Conservation (phyloP, 2,329 filamentous ascomycete species). For the Triangularia setosa region DNA sequence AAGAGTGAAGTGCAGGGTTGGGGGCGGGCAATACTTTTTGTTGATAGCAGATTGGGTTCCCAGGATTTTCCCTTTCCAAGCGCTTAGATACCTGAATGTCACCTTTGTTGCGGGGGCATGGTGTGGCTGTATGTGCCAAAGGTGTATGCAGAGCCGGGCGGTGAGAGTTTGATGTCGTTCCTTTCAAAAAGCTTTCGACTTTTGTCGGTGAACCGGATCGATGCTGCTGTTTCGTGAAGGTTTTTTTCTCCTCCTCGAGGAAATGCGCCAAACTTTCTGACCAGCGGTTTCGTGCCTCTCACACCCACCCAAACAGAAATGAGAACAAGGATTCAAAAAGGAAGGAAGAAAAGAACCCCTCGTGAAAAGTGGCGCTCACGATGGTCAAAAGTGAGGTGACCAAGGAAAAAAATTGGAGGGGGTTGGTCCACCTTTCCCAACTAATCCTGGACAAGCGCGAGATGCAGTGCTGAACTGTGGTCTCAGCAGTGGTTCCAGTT, state of each 20-base stretch:
- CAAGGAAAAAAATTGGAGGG: neutral
- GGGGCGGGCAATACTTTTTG: neutral
- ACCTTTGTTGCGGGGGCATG: neutral
- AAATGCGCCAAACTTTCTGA: neutral
- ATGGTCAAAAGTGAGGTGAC: neutral
- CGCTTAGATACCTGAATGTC: neutral
- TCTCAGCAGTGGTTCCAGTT: neutral
- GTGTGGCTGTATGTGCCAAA: neutral
- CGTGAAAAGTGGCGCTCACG: neutral
- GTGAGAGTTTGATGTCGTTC: neutral
- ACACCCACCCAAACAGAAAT: neutral
- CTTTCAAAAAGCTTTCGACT: neutral
- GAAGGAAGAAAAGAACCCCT: neutral
- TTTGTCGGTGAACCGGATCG: neutral
- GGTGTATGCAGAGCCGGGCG: neutral
- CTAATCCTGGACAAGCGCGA: neutral
- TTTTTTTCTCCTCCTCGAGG: neutral
- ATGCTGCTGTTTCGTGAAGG: neutral
- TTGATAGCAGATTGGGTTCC: neutral
- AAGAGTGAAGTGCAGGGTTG: neutral
- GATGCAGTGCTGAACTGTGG: neutral
- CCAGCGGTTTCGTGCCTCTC: neutral
- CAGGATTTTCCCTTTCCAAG: neutral
- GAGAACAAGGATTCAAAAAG: no score
- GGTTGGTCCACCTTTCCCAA: neutral